Base-by-base conservation (phyloP, 495 filamentous ascomycete species). In the Haplographium delicatum region DNA sequence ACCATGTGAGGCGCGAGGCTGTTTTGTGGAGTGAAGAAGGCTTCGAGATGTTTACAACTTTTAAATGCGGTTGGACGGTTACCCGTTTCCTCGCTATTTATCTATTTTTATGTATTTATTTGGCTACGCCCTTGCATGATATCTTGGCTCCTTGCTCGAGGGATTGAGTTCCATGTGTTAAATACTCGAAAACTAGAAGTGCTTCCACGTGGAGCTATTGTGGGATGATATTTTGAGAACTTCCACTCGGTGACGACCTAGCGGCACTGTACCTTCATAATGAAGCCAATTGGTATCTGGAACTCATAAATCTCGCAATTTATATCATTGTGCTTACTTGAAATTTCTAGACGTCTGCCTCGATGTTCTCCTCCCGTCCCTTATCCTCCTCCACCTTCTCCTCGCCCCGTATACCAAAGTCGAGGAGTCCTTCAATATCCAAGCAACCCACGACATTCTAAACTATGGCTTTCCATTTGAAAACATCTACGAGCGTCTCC, bases 401-500 rank as follows among this genome's bases (percentile, higher is more conserved):
- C 66, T 79, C 7, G 82, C 94, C 13, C 94, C 93, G 1, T 96
- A 93, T 71, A 96, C 94, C 41, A 99, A 99, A 67, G 94, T 99
- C 47, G 93, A 99, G 64, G 93, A 99, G 69, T 96, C 91, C 0
- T 99, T 99, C 78, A 95, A 95, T 58, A 81, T 97, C 44, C 93
- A 99, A 64, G 93, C 93, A 0, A 82, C 83, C 5, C 94, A 97
- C 66, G 93, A 99, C 62, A 85, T 97, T 27, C 62, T 93, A 13
- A 78, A 74, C 2, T 89, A 90, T 66, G 88, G 89, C 1, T 79
- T 90, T 25, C 84, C 90, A 0, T 75, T 67, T 6, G 63, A 51
- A 16, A 68, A 86, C 60, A 58, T 78, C 20, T 51, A 71, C n/a
- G 54, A 67, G 1, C 65, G 68, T 10, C 67, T 85, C 23, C 70